Evolutionary conservation across 495 filamentous ascomycete genomes (phyloP).

Genomic region (Tuber aestivum): DNA sequence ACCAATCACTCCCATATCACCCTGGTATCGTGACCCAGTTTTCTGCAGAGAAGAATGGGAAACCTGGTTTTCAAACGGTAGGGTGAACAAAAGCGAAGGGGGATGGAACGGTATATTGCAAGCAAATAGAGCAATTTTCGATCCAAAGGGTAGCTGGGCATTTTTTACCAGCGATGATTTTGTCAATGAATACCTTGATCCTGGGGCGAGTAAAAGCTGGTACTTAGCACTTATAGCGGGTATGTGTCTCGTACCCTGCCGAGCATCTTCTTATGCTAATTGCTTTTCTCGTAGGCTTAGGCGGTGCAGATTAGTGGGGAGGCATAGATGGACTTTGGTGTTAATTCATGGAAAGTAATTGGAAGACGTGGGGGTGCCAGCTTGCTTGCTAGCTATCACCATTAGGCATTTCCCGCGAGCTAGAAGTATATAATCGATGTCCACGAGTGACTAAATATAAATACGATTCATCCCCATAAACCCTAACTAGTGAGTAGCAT

Average conservation of each 20-base stretch:
- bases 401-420: neutral
- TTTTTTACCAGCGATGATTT: slow-evolving; percentile 69
- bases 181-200: slow-evolving; percentile 68
- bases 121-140: slow-evolving; percentile 71
- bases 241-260: slow-evolving; percentile 11
- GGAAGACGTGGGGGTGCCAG: neutral
- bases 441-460: neutral
- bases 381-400: neutral
- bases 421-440: neutral
- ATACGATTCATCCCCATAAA: neutral
- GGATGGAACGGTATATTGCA: slow-evolving; percentile 85
- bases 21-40: slow-evolving; percentile 57
- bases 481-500: neutral
- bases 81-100: slow-evolving; percentile 52
- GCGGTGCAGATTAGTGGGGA: neutral
- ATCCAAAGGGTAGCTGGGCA: slow-evolving; percentile 62
- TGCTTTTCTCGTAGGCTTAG: neutral
- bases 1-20: slow-evolving; percentile 66
- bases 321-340: neutral
- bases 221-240: slow-evolving; percentile 69
- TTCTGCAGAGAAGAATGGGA: slow-evolving; percentile 88
- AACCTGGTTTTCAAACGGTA: slow-evolving; percentile 61
- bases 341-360: neutral
- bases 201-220: slow-evolving; percentile 81
- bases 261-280: neutral